These are phyloP conservation scores for Apiospora arundinis DNA, from an alignment of 2,329 filamentous ascomycete genomes.

Conservation along the genomic window DNA sequence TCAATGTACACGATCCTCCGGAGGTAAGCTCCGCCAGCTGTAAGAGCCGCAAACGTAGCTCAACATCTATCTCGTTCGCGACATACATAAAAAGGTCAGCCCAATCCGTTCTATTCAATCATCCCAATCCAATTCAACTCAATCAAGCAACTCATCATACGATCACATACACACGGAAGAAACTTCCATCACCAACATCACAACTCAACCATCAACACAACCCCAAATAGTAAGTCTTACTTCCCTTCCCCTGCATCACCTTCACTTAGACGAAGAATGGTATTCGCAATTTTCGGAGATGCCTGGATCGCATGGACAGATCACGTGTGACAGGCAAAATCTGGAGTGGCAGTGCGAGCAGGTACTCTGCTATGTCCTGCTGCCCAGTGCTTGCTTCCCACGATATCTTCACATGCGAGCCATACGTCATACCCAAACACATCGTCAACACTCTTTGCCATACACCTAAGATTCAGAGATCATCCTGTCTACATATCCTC, in stretches of 20 bases:
- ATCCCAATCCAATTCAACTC: background rate
- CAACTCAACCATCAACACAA: background rate
- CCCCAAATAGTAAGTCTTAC: slow-evolving; percentile 14
- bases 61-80: background rate
- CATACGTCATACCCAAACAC: no score
- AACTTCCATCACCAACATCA: background rate
- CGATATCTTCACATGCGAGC: background rate
- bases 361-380: background rate
- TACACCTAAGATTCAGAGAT: no score
- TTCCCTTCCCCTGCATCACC: background rate
- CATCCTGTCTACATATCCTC: no score
- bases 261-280: background rate
- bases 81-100: slow-evolving; percentile 5
- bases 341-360: no score
- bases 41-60: background rate
- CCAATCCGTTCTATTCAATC: background rate
- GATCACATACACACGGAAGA: background rate
- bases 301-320: background rate
- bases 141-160: slow-evolving; percentile 7
- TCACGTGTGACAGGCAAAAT: no score
- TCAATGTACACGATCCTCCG: background rate
- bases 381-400: background rate
- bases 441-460: no score
- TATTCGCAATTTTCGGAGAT: no score
- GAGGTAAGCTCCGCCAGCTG: background rate